Evolutionary conservation across 345 rosid genomes (phyloP).

Genomic region (Cardiospermum halicacabum): DNA sequence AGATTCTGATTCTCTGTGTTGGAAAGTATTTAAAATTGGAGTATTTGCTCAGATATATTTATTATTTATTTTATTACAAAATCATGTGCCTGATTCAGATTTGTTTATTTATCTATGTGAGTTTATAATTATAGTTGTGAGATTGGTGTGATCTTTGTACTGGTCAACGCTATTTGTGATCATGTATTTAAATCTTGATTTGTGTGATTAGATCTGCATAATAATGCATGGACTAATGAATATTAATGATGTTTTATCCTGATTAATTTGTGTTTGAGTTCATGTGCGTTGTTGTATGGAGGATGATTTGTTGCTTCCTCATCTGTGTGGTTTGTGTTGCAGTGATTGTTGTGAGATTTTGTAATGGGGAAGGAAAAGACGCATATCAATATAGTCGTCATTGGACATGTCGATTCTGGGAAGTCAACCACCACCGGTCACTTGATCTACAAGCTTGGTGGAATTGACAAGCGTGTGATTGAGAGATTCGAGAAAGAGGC

Average conservation of each 20-base stretch:
- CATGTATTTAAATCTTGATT: background rate
- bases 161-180: background rate
- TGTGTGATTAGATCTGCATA: background rate
- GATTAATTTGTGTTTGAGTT: background rate
- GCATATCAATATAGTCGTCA: too few relatives aligned
- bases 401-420: too few relatives aligned
- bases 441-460: too few relatives aligned
- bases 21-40: background rate
- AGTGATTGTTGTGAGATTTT: background rate
- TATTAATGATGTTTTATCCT: background rate
- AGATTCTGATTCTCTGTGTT: background rate
- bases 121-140: too few relatives aligned
- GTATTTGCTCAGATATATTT: background rate
- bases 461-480: too few relatives aligned
- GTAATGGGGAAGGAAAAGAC: slow-evolving; percentile 39
- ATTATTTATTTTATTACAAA: background rate
- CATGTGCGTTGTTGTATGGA: background rate
- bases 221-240: background rate
- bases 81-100: too few relatives aligned
- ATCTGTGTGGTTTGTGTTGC: background rate
- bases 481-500: too few relatives aligned
- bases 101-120: background rate
- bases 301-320: background rate
- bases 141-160: too few relatives aligned
- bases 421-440: too few relatives aligned